Conservation (phyloP, 176 grass and related monocot species). For the Metroxylon sagu region DNA sequence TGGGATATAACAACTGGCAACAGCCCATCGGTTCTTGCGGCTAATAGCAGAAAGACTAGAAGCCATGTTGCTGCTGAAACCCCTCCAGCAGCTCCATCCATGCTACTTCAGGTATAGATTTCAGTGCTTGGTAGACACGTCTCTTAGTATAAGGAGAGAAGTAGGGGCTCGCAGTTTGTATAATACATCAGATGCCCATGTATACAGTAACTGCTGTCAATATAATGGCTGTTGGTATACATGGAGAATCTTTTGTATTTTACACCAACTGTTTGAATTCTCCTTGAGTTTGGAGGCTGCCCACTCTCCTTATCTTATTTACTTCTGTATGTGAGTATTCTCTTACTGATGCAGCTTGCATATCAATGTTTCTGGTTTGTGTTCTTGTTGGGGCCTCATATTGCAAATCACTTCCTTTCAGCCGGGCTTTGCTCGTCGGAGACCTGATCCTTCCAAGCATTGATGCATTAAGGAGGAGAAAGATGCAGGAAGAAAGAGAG, state of each 20-base stretch:
- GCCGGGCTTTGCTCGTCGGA: constrained; percentile 69
- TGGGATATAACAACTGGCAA: constrained; percentile 76
- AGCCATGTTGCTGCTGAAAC: constrained; percentile 63
- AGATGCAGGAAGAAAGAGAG: constrained; percentile 3
- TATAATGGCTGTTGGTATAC: too few species aligned
- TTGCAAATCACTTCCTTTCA: constrained; percentile 52
- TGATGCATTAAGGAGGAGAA: constrained; percentile 15
- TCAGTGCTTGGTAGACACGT: background rate
- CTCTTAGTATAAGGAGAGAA: too few species aligned
- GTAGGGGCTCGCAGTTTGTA: too few species aligned
- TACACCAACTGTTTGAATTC: too few species aligned
- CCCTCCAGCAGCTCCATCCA: constrained; percentile 32
- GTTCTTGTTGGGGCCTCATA: constrained; percentile 29
- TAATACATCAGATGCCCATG: too few species aligned
- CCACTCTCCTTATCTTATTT: background rate
- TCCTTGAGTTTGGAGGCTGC: too few species aligned
- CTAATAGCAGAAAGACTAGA: constrained; percentile 72
- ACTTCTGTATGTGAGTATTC: constrained; percentile 2
- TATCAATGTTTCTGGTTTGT: constrained; percentile 32
- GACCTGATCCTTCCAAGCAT: constrained; percentile 27
- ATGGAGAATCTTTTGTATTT: too few species aligned
- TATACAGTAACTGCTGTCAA: too few species aligned
- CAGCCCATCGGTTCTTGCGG: constrained; percentile 65
- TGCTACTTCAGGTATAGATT: constrained; percentile 68
- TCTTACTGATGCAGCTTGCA: constrained; percentile 27